These are phyloP conservation scores for Phaeotremella skinneri DNA, from an alignment of 768 basidiomycete species.

Conservation along the genomic window DNA sequence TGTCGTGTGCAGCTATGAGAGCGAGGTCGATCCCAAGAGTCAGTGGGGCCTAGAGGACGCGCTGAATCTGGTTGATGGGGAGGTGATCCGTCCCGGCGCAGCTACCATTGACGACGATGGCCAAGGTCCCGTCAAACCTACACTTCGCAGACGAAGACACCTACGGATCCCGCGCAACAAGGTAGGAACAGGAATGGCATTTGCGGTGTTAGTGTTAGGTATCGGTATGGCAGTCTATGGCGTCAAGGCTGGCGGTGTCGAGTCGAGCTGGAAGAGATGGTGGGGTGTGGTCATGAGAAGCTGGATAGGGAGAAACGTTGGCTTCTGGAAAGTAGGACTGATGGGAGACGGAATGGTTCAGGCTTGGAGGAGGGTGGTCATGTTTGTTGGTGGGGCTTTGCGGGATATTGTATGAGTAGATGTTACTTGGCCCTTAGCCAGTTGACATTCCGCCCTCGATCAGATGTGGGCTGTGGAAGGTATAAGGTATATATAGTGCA, in stretches of 20 bases:
- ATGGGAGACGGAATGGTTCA: neutral
- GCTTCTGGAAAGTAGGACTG: neutral
- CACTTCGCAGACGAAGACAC: constrained; percentile 6
- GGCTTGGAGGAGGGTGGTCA: neutral
- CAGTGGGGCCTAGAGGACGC: constrained; percentile 19
- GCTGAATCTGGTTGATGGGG: constrained; percentile 18
- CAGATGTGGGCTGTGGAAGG: too few species aligned
- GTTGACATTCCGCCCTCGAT: too few species aligned
- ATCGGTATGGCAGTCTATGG: constrained; percentile 34
- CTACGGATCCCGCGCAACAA: constrained; percentile 21
- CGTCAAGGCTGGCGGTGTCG: constrained; percentile 18
- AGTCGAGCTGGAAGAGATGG: constrained; percentile 32
- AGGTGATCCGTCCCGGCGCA: constrained; percentile 29
- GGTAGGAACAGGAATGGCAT: constrained; percentile 23
- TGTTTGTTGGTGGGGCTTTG: too few species aligned
- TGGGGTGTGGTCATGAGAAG: constrained; percentile 29
- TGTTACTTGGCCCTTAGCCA: too few species aligned
- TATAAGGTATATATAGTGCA: too few species aligned
- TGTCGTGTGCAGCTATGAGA: constrained; percentile 43
- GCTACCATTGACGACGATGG: constrained; percentile 24
- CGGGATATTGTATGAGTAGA: too few species aligned
- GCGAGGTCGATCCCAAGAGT: constrained; percentile 12
- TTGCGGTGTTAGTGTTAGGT: constrained; percentile 30
- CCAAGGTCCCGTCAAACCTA: constrained; percentile 14
- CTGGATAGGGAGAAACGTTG: constrained; percentile 5